A percentile compares a stretch with the other conserved stretches of the same genome.
These are phyloP conservation scores for Torulaspora microellipsoides DNA, from an alignment of 805 yeast species.

Conservation along the genomic window DNA sequence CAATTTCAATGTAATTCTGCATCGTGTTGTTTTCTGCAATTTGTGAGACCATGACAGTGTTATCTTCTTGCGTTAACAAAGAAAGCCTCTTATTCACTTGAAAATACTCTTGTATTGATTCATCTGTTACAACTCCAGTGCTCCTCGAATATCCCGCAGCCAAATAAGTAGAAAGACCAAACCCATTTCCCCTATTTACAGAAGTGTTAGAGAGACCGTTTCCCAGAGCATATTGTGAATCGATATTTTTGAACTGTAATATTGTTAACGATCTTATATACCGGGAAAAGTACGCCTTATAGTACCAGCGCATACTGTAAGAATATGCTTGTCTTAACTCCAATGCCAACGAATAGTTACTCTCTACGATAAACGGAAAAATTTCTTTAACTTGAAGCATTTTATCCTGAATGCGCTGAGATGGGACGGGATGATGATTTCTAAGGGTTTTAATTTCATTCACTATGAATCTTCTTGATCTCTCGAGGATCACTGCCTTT, in stretches of 20 bases:
- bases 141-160: constrained; percentile 19
- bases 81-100: constrained; percentile 55
- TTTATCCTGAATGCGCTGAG: constrained; percentile 69
- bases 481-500: constrained; percentile 61
- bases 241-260: constrained; percentile 52
- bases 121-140: constrained; percentile 18
- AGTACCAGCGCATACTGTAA: constrained; percentile 93
- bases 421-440: constrained; percentile 51
- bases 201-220: constrained; percentile 31
- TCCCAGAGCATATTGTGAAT: constrained; percentile 54
- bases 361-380: constrained; percentile 49
- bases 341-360: constrained; percentile 58
- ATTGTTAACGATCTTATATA: constrained; percentile 70
- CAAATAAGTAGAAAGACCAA: constrained; percentile 23
- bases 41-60: constrained; percentile 71
- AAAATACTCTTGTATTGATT: constrained; percentile 49
- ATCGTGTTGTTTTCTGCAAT: constrained; percentile 75
- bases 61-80: constrained; percentile 51
- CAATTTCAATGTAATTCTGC: constrained; percentile 65
- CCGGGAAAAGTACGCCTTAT: constrained; percentile 68
- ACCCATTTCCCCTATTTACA: constrained; percentile 28
- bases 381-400: constrained; percentile 60
- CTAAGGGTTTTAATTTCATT: constrained; percentile 64
- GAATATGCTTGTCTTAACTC: constrained; percentile 78
- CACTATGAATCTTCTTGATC: constrained; percentile 67